Evolutionary conservation across 805 yeast genomes (phyloP), one percentile per base, ranked within the genome.

Genomic region (Wickerhamiella occidentalis): DNA sequence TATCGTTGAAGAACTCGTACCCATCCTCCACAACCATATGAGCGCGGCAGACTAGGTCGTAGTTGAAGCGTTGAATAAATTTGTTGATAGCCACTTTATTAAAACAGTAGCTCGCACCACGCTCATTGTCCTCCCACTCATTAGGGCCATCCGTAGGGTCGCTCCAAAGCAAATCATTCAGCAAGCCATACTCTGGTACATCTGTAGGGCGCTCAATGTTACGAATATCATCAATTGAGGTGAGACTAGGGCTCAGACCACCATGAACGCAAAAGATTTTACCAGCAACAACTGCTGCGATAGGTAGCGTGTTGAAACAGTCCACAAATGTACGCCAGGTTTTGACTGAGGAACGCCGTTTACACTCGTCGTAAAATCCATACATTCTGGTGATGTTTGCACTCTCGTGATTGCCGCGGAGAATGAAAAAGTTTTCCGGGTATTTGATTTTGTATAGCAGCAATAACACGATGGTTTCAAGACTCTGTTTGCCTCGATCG

Each of bases 331-430:
- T 68, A 63, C 88, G 87, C 98, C 98, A 92, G 1, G 88, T 83
- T 63, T 90, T 92, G 59, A 88, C 77, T 61, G 82, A 85, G 59
- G 95, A 79, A 53, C 98, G 74, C 60, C 98, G 77, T 64, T 92
- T 92, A 71, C 98, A 92, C 68, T 92, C 98, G 67, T 92, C 98
- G 64, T 87, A 92, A 62, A 92, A 92, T 1, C 98, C 98, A 66
- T 92, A 92, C 28, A 92, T 95, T 55, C 96, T 77, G 1, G 97
- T 90, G 50, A 92, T 94, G 61, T 85, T 86, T 18, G 98, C 96
- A 66, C 95, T 85, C 69, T 92, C 98, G 68, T 92, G 98, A 66
- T 92, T 92, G 18, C 98, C 98, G 57, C 98, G 72, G 40, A 92
- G 71, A 52, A 92, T 67, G 65, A 90, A 92, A 65, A 92, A 88